Base-by-base conservation (phyloP, 768 basidiomycete genomes). In the Lentinus brumalis region DNA sequence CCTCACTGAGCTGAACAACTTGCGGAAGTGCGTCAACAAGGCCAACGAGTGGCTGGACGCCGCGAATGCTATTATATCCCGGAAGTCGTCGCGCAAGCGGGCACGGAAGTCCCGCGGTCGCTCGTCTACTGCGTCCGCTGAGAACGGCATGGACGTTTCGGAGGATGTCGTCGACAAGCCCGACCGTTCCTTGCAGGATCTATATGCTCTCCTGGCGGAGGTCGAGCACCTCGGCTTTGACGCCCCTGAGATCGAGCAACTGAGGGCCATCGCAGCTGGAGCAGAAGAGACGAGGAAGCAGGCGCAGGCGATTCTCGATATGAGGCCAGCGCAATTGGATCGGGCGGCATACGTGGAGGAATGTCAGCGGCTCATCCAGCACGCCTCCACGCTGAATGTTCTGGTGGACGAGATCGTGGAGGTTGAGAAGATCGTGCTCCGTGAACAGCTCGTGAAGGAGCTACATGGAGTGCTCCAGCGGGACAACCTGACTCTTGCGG, bases 1-100 rank as follows among this genome's bases (percentile, higher is more conserved):
- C 35, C 81, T 96, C 14, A 80, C 86, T 1, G 92, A 96, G 73
- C 79, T 95, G 57, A 73, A 77, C 31, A 76, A 83, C 50, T 82
- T 98, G 40, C 83, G 88, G 47, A 91, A 86, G 73, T 92, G 92
- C 69, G 92, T 98, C 54, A 83, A 73, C 46, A 81, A 85, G 62
- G 94, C 91, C 18, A 92, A 87, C 64, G 89, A 90, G 68, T 96
- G 94, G 94, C 79, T 94, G n/a, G 92, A 94, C 60, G 80, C 85
- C 9, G 91, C 91, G 35, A 91, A 91, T 64, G 79, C 83, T 0
- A 92, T 92, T 75, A 79, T 88, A 61, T 83, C 88, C 53, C 87
- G 91, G 56, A 93, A 92, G 73, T 87, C 89, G 68, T 88, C 86
- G 62, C 82, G 90, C 56, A 91, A 91, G 70, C 88, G 89, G n/a